Evolutionary conservation across 2,329 filamentous ascomycete genomes (phyloP).

Genomic region (Curvularia lunata): DNA sequence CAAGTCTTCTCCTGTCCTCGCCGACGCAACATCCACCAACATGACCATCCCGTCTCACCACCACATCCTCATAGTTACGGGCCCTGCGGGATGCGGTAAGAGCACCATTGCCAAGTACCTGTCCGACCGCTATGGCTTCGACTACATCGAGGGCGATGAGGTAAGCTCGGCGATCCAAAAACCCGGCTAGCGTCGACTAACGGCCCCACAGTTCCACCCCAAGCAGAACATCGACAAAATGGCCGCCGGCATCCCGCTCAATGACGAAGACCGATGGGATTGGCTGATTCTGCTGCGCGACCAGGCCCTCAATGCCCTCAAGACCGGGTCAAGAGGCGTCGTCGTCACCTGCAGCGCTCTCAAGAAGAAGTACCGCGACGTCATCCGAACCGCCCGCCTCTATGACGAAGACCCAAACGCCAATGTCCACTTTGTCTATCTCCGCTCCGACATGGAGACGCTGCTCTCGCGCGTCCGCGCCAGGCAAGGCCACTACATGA

Average conservation of each 20-base stretch:
- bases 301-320: constrained; percentile 49
- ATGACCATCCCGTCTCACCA: constrained; percentile 49
- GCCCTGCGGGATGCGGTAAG: constrained; percentile 62
- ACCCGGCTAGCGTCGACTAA: background rate
- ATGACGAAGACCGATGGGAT: constrained; percentile 95
- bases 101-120: constrained; percentile 58
- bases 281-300: constrained; percentile 72
- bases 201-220: constrained; percentile 54
- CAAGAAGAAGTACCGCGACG: constrained; percentile 94
- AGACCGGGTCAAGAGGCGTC: constrained; percentile 62
- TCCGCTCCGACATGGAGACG: constrained; percentile 76
- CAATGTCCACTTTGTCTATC: constrained; percentile 85
- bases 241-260: constrained; percentile 80
- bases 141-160: constrained; percentile 60
- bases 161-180: constrained; percentile 38
- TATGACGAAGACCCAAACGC: constrained; percentile 55
- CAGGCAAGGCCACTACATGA: constrained; percentile 91
- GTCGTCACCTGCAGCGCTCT: constrained; percentile 95
- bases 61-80: constrained; percentile 60
- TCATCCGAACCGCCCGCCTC: constrained; percentile 58
- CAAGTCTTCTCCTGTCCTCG: constrained; percentile 25
- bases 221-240: constrained; percentile 75
- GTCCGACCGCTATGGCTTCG: constrained; percentile 51
- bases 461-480: constrained; percentile 76
- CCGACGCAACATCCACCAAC: constrained; percentile 20